Conservation (phyloP, 768 basidiomycete species). For the Suillus clintonianus region DNA sequence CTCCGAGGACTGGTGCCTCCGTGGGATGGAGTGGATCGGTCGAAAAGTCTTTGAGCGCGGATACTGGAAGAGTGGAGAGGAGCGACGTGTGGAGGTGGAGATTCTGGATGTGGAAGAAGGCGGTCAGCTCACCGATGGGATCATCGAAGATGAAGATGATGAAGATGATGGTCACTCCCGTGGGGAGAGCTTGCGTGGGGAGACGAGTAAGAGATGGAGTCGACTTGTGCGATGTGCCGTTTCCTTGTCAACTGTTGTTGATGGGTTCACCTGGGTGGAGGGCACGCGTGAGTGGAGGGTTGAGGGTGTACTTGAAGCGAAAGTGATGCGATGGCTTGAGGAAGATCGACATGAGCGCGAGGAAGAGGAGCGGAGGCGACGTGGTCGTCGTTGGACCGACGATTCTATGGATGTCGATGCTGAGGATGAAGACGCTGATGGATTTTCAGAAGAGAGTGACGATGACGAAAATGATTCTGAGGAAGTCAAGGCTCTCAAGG, state of each 20-base stretch:
- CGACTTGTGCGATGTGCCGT: constrained; percentile 72
- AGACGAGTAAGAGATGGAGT: constrained; percentile 68
- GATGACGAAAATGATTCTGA: constrained; percentile 71
- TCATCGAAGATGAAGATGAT: constrained; percentile 77
- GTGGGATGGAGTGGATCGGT: constrained; percentile 97
- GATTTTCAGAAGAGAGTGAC: constrained; percentile 43
- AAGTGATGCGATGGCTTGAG: constrained; percentile 68
- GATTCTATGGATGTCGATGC: constrained; percentile 74
- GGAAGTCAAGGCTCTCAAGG: constrained; percentile 82
- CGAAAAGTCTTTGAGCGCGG: constrained; percentile 89
- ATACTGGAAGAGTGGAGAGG: constrained; percentile 86
- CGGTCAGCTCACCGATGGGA: constrained; percentile 66
- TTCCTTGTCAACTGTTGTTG: constrained; percentile 65
- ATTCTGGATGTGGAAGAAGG: constrained; percentile 66
- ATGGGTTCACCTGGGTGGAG: constrained; percentile 72
- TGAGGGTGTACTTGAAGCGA: constrained; percentile 65
- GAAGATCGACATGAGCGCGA: constrained; percentile 67
- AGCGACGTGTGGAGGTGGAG: constrained; percentile 71
- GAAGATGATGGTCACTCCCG: constrained; percentile 41
- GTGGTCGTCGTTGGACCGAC: constrained; percentile 62
- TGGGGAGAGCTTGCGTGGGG: constrained; percentile 21
- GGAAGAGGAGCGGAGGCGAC: constrained; percentile 66
- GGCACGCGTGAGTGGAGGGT: constrained; percentile 64
- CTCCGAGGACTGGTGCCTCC: constrained; percentile 92
- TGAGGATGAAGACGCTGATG: constrained; percentile 50